Evolutionary conservation across 2,329 filamentous ascomycete species (phyloP), one percentile per base, ranked within the genome.

Genomic region (Aspergillus sp.): DNA sequence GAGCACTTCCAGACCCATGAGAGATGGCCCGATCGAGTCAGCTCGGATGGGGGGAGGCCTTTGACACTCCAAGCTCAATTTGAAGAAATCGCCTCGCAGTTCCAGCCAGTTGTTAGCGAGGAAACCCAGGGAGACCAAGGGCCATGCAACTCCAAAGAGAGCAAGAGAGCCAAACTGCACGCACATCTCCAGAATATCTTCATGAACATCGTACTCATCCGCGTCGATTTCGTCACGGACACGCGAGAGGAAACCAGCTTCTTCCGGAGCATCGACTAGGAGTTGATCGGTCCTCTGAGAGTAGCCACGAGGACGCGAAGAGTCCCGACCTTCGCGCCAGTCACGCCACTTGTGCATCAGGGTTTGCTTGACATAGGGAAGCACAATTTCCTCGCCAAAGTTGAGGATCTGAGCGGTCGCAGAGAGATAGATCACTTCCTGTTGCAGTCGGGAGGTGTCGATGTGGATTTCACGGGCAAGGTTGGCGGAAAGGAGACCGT

Each of bases 61-160:
- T 70, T 94, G 90, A 82, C 91, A 93, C 75, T 93, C 90, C 51
- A 92, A 84, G 58, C 92, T 92, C 69, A 98, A 96, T 76, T 99
- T 99, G 79, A 97, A 85, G 2, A 94, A 93, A 72, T 99, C 95
- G 0, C 91, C 91, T 45, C 95, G 90, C 41, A 98, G 85, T 74
- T 98, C 95, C 59, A 99, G 81, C 92, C 94, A 98, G 79, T 98
- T 96, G 79, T 98, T 98, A 76, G 95, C 81, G 12, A 98, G 80
- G 80, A 98, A 98, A 1, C 90, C 94, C 59, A 92, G 84, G 2
- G 90, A 89, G 0, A 94, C 93, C n/a, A 98, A 81, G 0, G 95
- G 95, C 95, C 95, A 99, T 57, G 97, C 88, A 2, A 95, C 91
- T 0, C 91, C 95, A 76, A 98, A 98, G 9, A 98, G 84, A 0